A percentile compares a stretch with the other conserved stretches of the same genome.
These are phyloP conservation scores for Tolypocladium capitatum DNA, from an alignment of 2,329 filamentous ascomycete genomes.

Conservation along the genomic window DNA sequence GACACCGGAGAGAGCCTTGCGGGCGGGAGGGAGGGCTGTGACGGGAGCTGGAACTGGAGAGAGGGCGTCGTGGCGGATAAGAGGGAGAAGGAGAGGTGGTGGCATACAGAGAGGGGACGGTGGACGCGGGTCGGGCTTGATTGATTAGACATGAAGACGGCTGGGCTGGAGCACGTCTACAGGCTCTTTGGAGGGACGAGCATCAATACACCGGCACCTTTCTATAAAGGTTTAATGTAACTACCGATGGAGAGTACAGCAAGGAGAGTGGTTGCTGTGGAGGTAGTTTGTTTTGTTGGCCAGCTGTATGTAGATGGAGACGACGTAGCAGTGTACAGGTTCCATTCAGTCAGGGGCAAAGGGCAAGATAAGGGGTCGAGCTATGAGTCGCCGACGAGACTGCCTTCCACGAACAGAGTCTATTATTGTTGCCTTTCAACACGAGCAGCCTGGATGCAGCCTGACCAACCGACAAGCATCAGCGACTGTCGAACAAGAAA, in stretches of 20 bases:
- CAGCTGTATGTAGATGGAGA: no score
- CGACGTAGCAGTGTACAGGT: no score
- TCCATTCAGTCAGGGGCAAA: no score
- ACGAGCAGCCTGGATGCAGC: no score
- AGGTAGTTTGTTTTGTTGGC: no score
- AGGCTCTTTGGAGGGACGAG: neutral
- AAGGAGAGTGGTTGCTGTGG: neutral
- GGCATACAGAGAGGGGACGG: constrained; percentile 34
- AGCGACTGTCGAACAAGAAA: no score
- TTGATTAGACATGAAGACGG: constrained; percentile 3
- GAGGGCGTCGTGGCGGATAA: constrained; percentile 25
- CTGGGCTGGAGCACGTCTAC: neutral
- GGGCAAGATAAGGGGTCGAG: no score
- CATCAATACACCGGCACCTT: neutral
- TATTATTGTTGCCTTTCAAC: no score
- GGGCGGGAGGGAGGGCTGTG: constrained; percentile 26
- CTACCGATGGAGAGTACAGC: neutral
- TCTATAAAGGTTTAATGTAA: no score
- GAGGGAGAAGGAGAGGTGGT: constrained; percentile 36
- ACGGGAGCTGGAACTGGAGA: constrained; percentile 32
- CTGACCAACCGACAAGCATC: no score
- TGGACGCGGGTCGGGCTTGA: constrained; percentile 21
- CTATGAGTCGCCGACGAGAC: no score
- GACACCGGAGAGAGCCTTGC: constrained; percentile 31
- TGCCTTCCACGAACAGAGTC: no score